These are phyloP conservation scores for Nyctanthes arbortristis DNA, from an alignment of 257 asterid genomes.

Conservation along the genomic window DNA sequence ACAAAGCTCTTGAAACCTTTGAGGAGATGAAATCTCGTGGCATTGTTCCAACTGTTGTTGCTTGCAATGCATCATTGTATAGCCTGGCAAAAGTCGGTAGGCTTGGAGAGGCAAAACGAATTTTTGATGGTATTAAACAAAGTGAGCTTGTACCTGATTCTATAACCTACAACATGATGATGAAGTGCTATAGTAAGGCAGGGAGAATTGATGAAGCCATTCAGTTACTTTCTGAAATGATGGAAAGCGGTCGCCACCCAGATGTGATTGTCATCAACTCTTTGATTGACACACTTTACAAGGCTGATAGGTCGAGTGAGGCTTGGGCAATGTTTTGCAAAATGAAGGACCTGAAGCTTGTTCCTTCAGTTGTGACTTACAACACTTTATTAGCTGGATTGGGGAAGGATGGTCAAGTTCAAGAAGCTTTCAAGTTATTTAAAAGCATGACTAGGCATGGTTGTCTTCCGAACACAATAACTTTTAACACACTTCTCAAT, in stretches of 20 bases:
- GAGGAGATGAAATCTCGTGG: slow-evolving; percentile 88
- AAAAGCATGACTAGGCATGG: slow-evolving; percentile 64
- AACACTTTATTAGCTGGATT: slow-evolving; percentile 90
- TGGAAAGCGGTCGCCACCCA: slow-evolving; percentile 59
- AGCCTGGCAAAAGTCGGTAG: slow-evolving; percentile 77
- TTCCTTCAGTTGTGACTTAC: slow-evolving; percentile 93
- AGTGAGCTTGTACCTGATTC: slow-evolving; percentile 89
- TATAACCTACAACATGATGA: slow-evolving; percentile 88
- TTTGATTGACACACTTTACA: slow-evolving; percentile 83
- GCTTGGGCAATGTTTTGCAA: slow-evolving; percentile 78
- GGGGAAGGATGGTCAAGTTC: slow-evolving; percentile 76
- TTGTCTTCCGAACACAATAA: slow-evolving; percentile 80
- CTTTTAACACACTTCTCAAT: slow-evolving; percentile 81
- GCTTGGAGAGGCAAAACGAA: slow-evolving; percentile 74
- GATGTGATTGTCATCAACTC: slow-evolving; percentile 82
- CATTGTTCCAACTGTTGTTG: slow-evolving; percentile 75
- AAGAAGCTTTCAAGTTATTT: slow-evolving; percentile 65
- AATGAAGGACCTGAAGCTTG: slow-evolving; percentile 76
- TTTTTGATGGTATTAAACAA: slow-evolving; percentile 65
- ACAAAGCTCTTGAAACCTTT: slow-evolving; percentile 78
- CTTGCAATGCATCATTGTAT: slow-evolving; percentile 79
- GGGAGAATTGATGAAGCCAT: slow-evolving; percentile 84
- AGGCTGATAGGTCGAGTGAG: slow-evolving; percentile 69
- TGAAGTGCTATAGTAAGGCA: slow-evolving; percentile 76
- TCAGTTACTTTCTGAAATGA: slow-evolving; percentile 69